Evolutionary conservation across 768 basidiomycete species (phyloP), one percentile per base, ranked within the genome.

Genomic region (Pleurotus platypus): DNA sequence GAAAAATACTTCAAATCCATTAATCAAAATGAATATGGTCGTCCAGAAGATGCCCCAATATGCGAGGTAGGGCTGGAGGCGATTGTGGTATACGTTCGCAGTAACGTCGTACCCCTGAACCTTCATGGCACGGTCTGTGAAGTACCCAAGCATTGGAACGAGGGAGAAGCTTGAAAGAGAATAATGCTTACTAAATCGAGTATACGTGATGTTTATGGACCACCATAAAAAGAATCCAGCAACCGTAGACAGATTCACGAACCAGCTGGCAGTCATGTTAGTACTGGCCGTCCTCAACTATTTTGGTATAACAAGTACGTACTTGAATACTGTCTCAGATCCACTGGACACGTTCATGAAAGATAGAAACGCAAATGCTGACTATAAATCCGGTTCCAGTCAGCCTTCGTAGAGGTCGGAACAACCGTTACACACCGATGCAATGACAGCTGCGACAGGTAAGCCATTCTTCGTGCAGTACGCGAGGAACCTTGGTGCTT

Each of bases 201-300:
- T 64, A 72, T 87, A 93, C 13, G 89, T 89, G 26, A 89, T 57
- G 67, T 87, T 87, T 68, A 89, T 84, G 37, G 79, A 67, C 58
- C 77, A 75, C 88, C 89, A 90, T 47, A 80, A 74, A 62, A 86
- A 76, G 73, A 89, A 87, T 5, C 87, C 86, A 43, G 80, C 84
- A 35, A 86, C 82, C 9, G 87, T 83, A 2, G 80, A 75, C 57
- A 95, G 72, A 69, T 76, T 84, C 13, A 63, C 64, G 40, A 61
- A 62, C 61, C 63, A 61, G 40, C 59, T 64, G 46, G 58, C 57
- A 16, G 26, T 8, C 8, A 35, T 35, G 22, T 24, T 11, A 56
- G 3, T 35, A 12, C 26, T 63, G 22, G 45, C 16, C 16, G 30
- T 38, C 20, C n/a, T n/a, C 42, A 13, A 16, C 5, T 13, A 12